Evolutionary conservation across 139 green algal species (phyloP).

Genomic region (Chlamydomonas sp.): DNA sequence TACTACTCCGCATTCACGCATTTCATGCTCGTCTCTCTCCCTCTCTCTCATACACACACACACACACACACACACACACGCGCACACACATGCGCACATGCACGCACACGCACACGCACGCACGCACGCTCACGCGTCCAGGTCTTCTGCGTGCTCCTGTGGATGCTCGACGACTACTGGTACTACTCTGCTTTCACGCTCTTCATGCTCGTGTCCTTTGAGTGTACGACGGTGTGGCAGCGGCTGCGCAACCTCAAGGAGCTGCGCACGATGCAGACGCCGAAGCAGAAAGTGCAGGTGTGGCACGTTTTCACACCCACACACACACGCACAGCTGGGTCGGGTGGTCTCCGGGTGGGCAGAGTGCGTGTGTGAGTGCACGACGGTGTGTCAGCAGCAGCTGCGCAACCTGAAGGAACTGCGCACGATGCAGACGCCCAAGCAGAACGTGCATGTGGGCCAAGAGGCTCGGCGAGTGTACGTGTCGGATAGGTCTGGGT

Average conservation of each 20-base stretch:
- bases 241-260: slow-evolving; percentile 79
- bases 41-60: too few species aligned
- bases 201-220: slow-evolving; percentile 95
- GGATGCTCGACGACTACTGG: slow-evolving; percentile 91
- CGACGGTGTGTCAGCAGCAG: slow-evolving; percentile 34
- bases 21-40: slow-evolving; percentile 90
- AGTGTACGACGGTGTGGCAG: slow-evolving; percentile 90
- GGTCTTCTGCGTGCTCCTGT: slow-evolving; percentile 88
- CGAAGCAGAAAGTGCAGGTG: slow-evolving; percentile 64
- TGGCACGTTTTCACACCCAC: too few species aligned
- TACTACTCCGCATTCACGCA: slow-evolving; percentile 98
- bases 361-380: neutral
- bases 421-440: slow-evolving; percentile 66
- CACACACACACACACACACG: too few species aligned
- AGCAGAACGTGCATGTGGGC: slow-evolving; percentile 60
- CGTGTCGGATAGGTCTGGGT: too few species aligned
- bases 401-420: slow-evolving; percentile 83
- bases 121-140: too few species aligned
- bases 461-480: too few species aligned
- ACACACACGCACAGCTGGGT: too few species aligned
- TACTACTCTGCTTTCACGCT: slow-evolving; percentile 99
- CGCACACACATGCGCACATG: too few species aligned
- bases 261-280: slow-evolving; percentile 70
- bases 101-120: too few species aligned
- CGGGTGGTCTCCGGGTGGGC: slow-evolving; percentile 33